Base-by-base conservation (phyloP, 352 stramenopile genomes). In the Thraustochytrium sp. region DNA sequence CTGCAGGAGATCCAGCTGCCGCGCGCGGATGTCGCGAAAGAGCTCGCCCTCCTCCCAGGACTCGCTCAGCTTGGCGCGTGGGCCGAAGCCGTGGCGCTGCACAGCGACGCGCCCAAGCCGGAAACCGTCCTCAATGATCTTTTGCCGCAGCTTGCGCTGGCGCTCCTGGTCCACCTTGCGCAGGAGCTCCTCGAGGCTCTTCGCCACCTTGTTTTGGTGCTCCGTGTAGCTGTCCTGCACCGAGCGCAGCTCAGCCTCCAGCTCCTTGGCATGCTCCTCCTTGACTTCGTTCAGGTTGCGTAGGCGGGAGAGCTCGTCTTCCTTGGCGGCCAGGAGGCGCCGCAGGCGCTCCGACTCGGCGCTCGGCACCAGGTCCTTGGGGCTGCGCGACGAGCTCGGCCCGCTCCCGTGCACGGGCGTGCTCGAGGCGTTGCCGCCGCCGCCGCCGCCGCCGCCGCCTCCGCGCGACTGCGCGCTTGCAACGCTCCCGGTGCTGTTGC, bases 31-130 rank as follows among this genome's bases (percentile, higher is more conserved):
- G 31, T 42, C 44, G 42, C 74, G 56, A 53, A 85, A 77, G 9
- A 29, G 21, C 29, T 84, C 64, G n/a, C 78, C 78, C 29, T 85
- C 78, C 37, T 85, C 76, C 78, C 78, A 85, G 5, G 44, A 72
- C 37, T 85, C 78, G 21, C 34, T 37, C 34, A 85, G 40, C 42
- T 85, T 85, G 36, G 68, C 68, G n/a, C 74, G 65, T 4, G 78
- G 78, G 29, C 78, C 76, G n/a, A 82, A 72, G 31, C 78, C 56
- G 31, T 80, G 68, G 0, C 40, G 31, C 31, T 85, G 78, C 31
- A 85, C 65, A 18, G 36, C 34, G 49, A 85, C 8, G 1, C 76
- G 75, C 1, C 78, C 78, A 0, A 85, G 78, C 23, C 78, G 48
- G 31, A 65, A 80, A 21, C 68, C 53, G 2, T 80, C 68, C 31